Conservation (phyloP, 2,329 filamentous ascomycete species). For the Didymella keratinophila region DNA sequence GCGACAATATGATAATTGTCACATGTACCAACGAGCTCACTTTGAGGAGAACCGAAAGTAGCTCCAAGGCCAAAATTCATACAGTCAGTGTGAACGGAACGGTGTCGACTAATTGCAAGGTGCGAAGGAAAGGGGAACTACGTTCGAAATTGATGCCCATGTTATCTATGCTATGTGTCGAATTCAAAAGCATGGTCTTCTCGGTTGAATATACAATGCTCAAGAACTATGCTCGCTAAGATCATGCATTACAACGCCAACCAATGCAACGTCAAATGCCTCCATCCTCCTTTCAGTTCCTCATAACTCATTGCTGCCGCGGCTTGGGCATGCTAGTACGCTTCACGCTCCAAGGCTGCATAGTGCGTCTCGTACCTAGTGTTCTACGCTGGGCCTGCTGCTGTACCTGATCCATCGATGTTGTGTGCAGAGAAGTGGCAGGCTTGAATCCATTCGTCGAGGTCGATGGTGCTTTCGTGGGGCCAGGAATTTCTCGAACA, state of each 20-base stretch:
- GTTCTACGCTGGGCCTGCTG: slow-evolving; percentile 53
- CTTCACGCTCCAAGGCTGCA: slow-evolving; percentile 61
- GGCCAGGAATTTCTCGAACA: slow-evolving; percentile 15
- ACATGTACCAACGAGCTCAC: too few species aligned
- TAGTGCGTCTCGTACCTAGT: slow-evolving; percentile 59
- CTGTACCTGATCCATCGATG: slow-evolving; percentile 49
- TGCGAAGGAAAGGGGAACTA: too few species aligned
- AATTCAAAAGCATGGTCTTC: not conserved
- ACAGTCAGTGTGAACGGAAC: too few species aligned
- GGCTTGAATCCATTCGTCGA: slow-evolving; percentile 38
- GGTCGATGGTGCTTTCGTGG: slow-evolving; percentile 16
- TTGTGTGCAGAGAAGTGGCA: slow-evolving; percentile 55
- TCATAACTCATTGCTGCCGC: slow-evolving; percentile 15
- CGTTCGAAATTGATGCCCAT: too few species aligned
- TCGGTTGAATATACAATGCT: not conserved
- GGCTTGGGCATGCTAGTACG: slow-evolving; percentile 44
- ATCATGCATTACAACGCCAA: not conserved
- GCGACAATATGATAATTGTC: too few species aligned
- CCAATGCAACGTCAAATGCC: not conserved
- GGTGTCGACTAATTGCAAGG: too few species aligned
- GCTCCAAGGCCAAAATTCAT: too few species aligned
- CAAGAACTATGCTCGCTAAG: not conserved
- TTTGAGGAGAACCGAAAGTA: too few species aligned
- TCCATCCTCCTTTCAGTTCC: not conserved
- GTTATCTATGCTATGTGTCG: not conserved